Evolutionary conservation across 2,329 filamentous ascomycete genomes (phyloP), one percentile per base, ranked within the genome.

Genomic region (Scorias spongiosa): DNA sequence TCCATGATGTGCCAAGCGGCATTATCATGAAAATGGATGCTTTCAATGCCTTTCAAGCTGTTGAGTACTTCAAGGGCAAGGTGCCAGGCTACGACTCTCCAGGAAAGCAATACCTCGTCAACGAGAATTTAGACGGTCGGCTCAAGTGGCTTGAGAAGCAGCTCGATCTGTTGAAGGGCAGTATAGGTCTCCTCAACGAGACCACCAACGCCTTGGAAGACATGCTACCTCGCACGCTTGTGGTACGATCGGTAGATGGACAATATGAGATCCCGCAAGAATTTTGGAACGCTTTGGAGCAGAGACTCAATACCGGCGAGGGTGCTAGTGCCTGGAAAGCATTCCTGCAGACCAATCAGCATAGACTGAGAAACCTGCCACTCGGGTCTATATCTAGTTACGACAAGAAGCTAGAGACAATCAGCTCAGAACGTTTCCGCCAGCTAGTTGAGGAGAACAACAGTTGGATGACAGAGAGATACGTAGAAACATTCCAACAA

Each of bases 251-350:
- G 45, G 59, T 64, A 29, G 59, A 72, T 28, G 79, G 78, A 11
- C 67, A 70, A 9, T 60, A 66, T 0, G 61, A 72, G 17, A 71
- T 84, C 12, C 63, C 72, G 0, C 66, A 74, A 18, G 70, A 76
- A 2, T 82, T 86, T 47, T 86, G 76, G 73, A 66, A 75, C 44
- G 80, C 79, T 0, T 57, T 86, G 8, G 66, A 68, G 18, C 70
- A 72, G 43, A 66, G 71, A 45, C 70, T 82, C 40, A 63, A 63
- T 15, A 58, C 63, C 1, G 72, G 75, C 38, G 63, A 63, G 2
- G 60, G 63, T 28, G 51, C 75, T 2, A 50, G 49, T 8, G 44
- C 55, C 1, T 61, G 55, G 54, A 44, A 58, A 15, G 42, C 48
- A 5, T 59, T 60, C 39, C 43, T 61, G 28, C 28, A 44, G 10